These are phyloP conservation scores for Paecilomyces dactylethromorphus DNA, from an alignment of 2,329 filamentous ascomycete genomes.

Conservation along the genomic window DNA sequence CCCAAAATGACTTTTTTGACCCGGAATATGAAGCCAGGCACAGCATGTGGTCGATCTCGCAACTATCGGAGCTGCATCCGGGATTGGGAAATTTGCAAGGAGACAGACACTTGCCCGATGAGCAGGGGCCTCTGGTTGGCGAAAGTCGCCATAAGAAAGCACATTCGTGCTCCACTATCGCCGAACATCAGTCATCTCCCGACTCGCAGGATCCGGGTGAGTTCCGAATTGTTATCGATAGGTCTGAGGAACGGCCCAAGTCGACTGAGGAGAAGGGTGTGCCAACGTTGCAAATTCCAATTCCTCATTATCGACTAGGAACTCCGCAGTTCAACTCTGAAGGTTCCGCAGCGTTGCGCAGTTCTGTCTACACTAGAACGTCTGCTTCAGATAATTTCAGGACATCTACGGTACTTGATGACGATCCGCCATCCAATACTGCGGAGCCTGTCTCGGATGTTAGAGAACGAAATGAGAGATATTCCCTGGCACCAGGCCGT, in stretches of 20 bases:
- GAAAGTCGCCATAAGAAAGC: conserved; percentile 51
- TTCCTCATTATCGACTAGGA: conserved; percentile 78
- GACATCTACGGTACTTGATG: neutral
- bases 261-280: conserved; percentile 51
- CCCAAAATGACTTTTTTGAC: conserved; percentile 32
- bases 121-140: conserved; percentile 13
- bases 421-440: conserved; percentile 51
- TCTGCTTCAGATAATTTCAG: conserved; percentile 61
- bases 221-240: conserved; percentile 75
- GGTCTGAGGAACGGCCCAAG: conserved; percentile 58
- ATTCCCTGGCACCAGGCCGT: conserved; percentile 17
- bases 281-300: conserved; percentile 64
- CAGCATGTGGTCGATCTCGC: conserved; percentile 34
- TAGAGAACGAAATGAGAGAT: conserved; percentile 13
- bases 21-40: conserved; percentile 23
- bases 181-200: conserved; percentile 48
- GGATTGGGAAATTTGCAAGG: conserved; percentile 15
- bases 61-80: conserved; percentile 33
- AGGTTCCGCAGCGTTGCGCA: conserved; percentile 70
- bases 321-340: conserved; percentile 71
- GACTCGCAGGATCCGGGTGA: conserved; percentile 49
- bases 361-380: conserved; percentile 65
- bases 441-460: conserved; percentile 33
- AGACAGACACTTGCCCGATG: conserved; percentile 16
- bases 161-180: conserved; percentile 70